Conservation (phyloP, 2,329 filamentous ascomycete genomes). For the Elsinoe batatas region DNA sequence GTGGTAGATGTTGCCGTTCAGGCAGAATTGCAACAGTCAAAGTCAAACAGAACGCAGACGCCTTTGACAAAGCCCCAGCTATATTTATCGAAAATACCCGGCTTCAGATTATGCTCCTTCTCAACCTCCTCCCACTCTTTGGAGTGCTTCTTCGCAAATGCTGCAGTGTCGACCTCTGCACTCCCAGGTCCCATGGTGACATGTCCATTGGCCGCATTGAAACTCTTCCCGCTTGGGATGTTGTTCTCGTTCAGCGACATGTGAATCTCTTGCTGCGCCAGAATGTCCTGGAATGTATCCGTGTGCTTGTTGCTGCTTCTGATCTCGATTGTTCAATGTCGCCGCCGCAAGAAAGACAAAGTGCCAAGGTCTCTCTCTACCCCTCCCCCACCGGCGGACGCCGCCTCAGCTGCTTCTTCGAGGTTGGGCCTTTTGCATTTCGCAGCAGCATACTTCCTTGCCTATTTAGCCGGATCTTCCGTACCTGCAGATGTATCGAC, state of each 20-base stretch:
- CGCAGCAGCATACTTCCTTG: neutral
- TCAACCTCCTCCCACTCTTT: constrained; percentile 25
- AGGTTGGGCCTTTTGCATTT: neutral
- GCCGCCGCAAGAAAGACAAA: neutral
- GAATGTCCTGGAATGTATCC: constrained; percentile 29
- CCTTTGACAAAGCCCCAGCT: constrained; percentile 30
- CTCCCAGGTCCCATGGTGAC: constrained; percentile 18
- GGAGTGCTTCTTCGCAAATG: constrained; percentile 27
- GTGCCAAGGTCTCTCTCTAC: neutral
- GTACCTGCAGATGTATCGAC: neutral
- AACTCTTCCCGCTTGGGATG: constrained; percentile 16
- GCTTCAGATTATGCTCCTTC: constrained; percentile 29
- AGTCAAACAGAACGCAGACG: constrained; percentile 34
- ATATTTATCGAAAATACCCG: constrained; percentile 29
- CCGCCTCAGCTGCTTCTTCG: neutral
- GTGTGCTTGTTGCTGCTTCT: constrained; percentile 21
- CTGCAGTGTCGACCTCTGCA: constrained; percentile 24
- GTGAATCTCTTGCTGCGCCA: constrained; percentile 20
- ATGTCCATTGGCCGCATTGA: constrained; percentile 21
- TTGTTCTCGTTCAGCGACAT: constrained; percentile 13
- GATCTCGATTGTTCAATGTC: neutral
- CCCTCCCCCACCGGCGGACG: neutral
- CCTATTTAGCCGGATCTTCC: neutral
- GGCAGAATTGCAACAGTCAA: constrained; percentile 21
- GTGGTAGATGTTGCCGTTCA: no score